Evolutionary conservation across 2,329 filamentous ascomycete species (phyloP), one percentile per base, ranked within the genome.

Genomic region (Magnaporthiopsis rhizophila): DNA sequence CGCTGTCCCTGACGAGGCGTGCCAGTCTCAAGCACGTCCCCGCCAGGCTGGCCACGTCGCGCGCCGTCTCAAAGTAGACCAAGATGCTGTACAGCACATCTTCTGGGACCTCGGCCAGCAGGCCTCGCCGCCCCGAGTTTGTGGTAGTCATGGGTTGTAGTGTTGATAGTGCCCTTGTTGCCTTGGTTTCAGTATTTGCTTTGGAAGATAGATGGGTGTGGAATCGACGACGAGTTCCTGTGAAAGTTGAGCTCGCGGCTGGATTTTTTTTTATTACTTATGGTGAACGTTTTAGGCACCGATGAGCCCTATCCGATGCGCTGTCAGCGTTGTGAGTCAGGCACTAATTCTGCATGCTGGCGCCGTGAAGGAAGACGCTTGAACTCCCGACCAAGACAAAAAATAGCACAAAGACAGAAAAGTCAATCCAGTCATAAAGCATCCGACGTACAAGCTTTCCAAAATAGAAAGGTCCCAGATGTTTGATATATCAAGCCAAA

Each of bases 41-140:
- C 3, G 73, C 71, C 12, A 85, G 73, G 65, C 73, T 71, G 21
- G 80, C 76, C 9, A 84, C 67, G 66, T 83, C 81, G 58, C 76
- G 74, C 59, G 82, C 80, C 12, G 79, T 81, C 66, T 81, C 75
- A 59, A 85, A 70, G 66, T 80, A 72, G 36, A 76, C 73, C 62
- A 84, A 67, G 13, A 85, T 72, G 65, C 82, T 75, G 66, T 82
- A 77, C 24, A 85, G 67, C 64, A 85, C 72, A 65, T 85, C 83
- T 68, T 80, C 76, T 6, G 82, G 81, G 7, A 85, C 76, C 38
- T 72, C 72, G 64, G 75, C 74, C 65, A 84, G 74, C 30, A 63
- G 62, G 15, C 32, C 58, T 9, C 32, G 58, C 45, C 5, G 21
- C 18, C 18, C 21, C 7, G 45, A 11, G 18, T 8, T 8, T 15